A percentile compares a stretch with the other conserved stretches of the same genome.
Evolutionary conservation across 1,284 basidiomycete species (phyloP).

Genomic region (Ceratobasidium papillatum): DNA sequence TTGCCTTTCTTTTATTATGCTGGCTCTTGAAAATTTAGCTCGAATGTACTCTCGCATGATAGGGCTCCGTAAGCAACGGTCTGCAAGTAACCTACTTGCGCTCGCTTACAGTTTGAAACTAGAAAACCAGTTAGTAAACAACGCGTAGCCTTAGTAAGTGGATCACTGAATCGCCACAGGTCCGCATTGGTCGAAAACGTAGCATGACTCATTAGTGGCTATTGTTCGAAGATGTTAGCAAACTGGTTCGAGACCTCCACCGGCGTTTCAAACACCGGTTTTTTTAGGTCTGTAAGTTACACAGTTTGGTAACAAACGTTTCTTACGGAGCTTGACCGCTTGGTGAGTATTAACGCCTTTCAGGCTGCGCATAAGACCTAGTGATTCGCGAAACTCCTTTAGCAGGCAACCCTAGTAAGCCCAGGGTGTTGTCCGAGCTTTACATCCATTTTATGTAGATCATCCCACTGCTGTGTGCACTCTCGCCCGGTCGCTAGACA

Average conservation of each 20-base stretch:
- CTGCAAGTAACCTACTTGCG: neutral
- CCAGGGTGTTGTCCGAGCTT: too few species aligned
- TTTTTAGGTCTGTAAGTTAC: constrained; percentile 2
- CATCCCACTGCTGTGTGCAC: too few species aligned
- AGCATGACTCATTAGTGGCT: neutral
- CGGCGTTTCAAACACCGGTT: neutral
- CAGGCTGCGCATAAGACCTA: too few species aligned
- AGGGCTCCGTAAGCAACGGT: constrained; percentile 12
- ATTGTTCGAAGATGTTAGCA: neutral
- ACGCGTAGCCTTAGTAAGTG: neutral
- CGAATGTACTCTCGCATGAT: too few species aligned
- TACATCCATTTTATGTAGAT: too few species aligned
- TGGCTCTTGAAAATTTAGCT: too few species aligned
- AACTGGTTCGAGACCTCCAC: neutral
- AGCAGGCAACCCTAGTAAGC: too few species aligned
- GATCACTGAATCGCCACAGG: neutral
- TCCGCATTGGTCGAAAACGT: neutral
- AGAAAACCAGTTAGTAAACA: neutral
- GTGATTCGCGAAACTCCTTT: too few species aligned
- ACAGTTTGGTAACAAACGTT: constrained; percentile 10
- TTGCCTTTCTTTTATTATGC: too few species aligned
- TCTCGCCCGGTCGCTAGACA: too few species aligned
- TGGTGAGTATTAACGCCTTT: too few species aligned
- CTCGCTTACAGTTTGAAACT: neutral
- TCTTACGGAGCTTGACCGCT: constrained; percentile 4